Conservation (phyloP, 306 rosid species). For the Citrullus mucosospermus region DNA sequence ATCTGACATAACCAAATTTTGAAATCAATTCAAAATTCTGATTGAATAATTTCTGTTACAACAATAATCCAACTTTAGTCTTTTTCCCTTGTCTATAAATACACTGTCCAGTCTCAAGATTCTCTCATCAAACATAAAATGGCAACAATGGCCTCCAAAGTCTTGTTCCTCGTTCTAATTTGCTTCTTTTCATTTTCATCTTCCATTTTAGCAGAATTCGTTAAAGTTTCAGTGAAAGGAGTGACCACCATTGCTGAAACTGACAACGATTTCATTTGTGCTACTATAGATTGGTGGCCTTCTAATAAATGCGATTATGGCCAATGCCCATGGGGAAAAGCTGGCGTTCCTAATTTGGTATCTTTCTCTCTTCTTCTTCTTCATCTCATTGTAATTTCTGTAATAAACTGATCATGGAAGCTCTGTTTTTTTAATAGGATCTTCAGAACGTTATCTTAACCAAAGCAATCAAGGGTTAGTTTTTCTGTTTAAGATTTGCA, state of each 20-base stretch:
- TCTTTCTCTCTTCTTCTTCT: background rate
- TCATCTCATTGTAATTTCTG: background rate
- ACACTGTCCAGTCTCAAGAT: background rate
- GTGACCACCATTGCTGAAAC: conserved; percentile 30
- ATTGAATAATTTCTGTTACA: background rate
- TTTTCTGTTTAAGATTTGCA: background rate
- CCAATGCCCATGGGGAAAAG: conserved; percentile 44
- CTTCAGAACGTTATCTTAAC: conserved; percentile 27
- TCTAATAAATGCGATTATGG: conserved; percentile 34
- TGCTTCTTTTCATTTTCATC: conserved; percentile 2
- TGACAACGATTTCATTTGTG: conserved; percentile 50
- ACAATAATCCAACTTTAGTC: background rate
- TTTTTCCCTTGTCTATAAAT: background rate
- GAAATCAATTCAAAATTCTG: background rate
- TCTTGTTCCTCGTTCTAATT: background rate
- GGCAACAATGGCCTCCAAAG: background rate
- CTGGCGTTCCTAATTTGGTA: conserved; percentile 43
- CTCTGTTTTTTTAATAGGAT: conserved; percentile 24
- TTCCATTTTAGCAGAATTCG: conserved; percentile 14
- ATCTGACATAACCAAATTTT: background rate
- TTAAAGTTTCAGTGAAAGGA: conserved; percentile 21
- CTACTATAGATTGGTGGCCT: conserved; percentile 77
- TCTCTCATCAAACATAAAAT: background rate
- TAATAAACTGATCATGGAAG: background rate
- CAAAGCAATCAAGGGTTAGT: conserved; percentile 47